Evolutionary conservation across 2,329 filamentous ascomycete genomes (phyloP), one percentile per base, ranked within the genome.

Genomic region (Calonectria pseudoreteaudii): DNA sequence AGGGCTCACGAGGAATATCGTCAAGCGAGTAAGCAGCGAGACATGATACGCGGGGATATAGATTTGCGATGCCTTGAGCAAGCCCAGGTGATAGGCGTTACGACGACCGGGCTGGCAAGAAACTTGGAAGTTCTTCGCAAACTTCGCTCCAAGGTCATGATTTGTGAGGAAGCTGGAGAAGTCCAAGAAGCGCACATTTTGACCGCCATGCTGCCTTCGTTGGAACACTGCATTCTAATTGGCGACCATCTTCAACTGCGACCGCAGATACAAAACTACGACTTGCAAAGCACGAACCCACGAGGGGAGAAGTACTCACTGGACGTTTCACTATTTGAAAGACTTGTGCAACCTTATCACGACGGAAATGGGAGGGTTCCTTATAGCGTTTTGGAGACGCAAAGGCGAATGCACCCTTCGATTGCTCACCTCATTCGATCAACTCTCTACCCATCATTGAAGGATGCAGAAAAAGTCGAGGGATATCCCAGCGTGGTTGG

Each of bases 111-210:
- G 0, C 83, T 93, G 2, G 91, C 91, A 0, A 83, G 84, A 26
- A 87, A 90, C 20, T 81, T 91, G 0, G 81, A 85, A 0, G 75
- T 90, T 1, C 83, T 94, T 0, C 85, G 87, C 10, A 85, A 86
- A 10, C 73, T 93, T 2, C 79, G 83, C 9, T 84, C 85, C 38
- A 92, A 93, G 73, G 88, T 93, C 0, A 81, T 94, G 20, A 80
- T 94, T 1, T 93, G 90, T 41, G 93, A 94, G 80, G 93, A 94
- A 78, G 93, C 93, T 2, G 93, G 89, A 0, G 92, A 94, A 74
- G 90, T 94, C 0, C 84, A 94, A 38, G 93, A 94, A 80, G 86
- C 90, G 0, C 92, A 94, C 72, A 84, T 90, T 3, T 80, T 94
- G 1, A 90, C 90, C 0, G 87, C 92, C 0, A 80, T 94, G 5